phyloP scores from a whole-genome alignment of 768 basidiomycete genomes.

The Leccinum imitatum region DNA sequence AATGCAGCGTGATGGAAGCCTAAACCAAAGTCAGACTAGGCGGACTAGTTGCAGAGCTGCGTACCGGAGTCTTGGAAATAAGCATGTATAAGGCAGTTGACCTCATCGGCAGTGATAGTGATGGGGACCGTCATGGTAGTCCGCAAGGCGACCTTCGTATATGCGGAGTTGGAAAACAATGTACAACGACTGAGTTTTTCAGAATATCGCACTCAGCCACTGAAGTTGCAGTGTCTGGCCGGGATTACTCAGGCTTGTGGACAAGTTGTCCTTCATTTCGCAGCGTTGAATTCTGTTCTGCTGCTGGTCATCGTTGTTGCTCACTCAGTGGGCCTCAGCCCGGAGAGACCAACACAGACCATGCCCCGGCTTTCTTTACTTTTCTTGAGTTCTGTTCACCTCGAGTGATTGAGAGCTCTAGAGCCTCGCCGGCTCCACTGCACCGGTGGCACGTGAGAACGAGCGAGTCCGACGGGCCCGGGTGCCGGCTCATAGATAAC shows the following conservation, averaged over 20 bases:
- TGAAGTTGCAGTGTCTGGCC: no score
- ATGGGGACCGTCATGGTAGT: slow-evolving; percentile 44
- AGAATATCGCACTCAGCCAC: background rate
- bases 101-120: slow-evolving; percentile 74
- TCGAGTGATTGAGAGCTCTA: background rate
- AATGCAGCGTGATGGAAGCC: slow-evolving; percentile 84
- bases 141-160: background rate
- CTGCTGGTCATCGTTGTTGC: background rate
- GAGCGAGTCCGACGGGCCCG: background rate
- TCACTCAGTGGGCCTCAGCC: background rate
- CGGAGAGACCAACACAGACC: background rate
- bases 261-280: background rate
- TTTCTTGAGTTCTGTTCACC: background rate
- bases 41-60: background rate
- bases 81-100: slow-evolving; percentile 83
- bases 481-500: slow-evolving; percentile 1
- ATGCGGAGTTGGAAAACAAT: slow-evolving; percentile 31
- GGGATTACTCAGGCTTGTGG: no score
- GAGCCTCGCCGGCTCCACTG: background rate
- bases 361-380: background rate
- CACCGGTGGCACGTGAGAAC: slow-evolving; percentile 5
- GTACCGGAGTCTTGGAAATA: slow-evolving; percentile 82
- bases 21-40: slow-evolving; percentile 28
- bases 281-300: background rate
- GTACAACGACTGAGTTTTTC: background rate